Conservation (phyloP, 192 early-diverging fungal genomes). For the Podila clonocystis region DNA sequence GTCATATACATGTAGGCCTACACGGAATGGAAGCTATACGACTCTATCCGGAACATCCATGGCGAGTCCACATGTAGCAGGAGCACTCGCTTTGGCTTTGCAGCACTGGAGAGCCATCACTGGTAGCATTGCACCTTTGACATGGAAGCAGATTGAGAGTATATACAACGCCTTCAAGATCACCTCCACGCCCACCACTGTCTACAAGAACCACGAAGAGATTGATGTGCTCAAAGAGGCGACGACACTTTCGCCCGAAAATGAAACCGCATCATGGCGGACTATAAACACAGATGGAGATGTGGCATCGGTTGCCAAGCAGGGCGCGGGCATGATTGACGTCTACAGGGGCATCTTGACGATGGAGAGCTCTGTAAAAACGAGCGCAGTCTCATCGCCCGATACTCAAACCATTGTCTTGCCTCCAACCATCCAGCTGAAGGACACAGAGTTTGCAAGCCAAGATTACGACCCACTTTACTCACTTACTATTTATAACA, state of each 20-base stretch:
- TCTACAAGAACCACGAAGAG: conserved; percentile 5
- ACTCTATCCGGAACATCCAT: conserved; percentile 38
- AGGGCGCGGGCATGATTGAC: neutral
- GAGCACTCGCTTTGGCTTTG: conserved; percentile 28
- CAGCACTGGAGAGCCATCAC: conserved; percentile 6
- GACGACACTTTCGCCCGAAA: neutral
- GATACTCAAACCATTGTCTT: conserved; percentile 9
- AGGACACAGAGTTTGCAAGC: conserved; percentile 18
- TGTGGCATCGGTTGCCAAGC: neutral
- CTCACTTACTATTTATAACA: conserved; percentile 53
- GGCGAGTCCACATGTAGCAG: conserved; percentile 35
- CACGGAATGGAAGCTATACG: conserved; percentile 20
- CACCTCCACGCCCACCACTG: conserved; percentile 13
- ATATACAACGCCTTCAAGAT: conserved; percentile 22
- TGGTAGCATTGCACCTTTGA: neutral
- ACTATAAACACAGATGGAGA: neutral
- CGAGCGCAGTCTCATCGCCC: neutral
- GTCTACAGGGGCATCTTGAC: neutral
- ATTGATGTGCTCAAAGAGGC: neutral
- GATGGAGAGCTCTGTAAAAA: neutral
- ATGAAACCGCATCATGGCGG: neutral
- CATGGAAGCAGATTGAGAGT: conserved; percentile 1
- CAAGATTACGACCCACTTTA: no score
- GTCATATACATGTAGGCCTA: conserved; percentile 1
- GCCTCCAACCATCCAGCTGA: conserved; percentile 25